Conservation (phyloP, 164 flowering plant genomes). For the Santalum album region DNA sequence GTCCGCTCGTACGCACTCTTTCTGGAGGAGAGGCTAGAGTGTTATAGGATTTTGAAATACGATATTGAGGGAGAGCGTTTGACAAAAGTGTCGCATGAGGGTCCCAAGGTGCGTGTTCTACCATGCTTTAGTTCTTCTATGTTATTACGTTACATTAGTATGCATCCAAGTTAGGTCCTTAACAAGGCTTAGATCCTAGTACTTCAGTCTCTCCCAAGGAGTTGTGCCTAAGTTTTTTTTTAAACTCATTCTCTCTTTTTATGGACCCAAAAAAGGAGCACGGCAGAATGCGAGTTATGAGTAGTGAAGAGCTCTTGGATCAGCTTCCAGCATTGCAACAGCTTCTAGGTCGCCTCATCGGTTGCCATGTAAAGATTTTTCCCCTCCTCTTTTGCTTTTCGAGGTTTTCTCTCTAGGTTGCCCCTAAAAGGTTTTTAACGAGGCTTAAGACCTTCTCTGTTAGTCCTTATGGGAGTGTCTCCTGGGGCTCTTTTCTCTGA, state of each 20-base stretch:
- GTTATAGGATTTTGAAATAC: conserved; percentile 65
- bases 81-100: conserved; percentile 41
- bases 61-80: conserved; percentile 80
- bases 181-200: too few relatives aligned
- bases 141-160: too few relatives aligned
- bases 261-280: too few relatives aligned
- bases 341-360: conserved; percentile 67
- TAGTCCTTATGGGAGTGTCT: too few relatives aligned
- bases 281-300: conserved; percentile 62
- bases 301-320: conserved; percentile 52
- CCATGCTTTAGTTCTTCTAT: not conserved
- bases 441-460: too few relatives aligned
- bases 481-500: not conserved
- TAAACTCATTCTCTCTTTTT: too few relatives aligned
- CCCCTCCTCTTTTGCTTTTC: too few relatives aligned
- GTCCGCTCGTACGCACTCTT: conserved; percentile 90
- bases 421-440: too few relatives aligned
- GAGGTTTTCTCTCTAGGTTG: too few relatives aligned
- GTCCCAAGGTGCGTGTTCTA: conserved; percentile 37
- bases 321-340: conserved; percentile 91
- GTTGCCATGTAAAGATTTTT: conserved; percentile 72
- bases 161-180: too few relatives aligned
- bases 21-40: conserved; percentile 86
- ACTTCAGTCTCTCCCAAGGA: too few relatives aligned
- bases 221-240: too few relatives aligned